phyloP scores from a whole-genome alignment of 225 moss, liverwort and hornwort genomes.

The Bryoerythrophyllum caledonicum region DNA sequence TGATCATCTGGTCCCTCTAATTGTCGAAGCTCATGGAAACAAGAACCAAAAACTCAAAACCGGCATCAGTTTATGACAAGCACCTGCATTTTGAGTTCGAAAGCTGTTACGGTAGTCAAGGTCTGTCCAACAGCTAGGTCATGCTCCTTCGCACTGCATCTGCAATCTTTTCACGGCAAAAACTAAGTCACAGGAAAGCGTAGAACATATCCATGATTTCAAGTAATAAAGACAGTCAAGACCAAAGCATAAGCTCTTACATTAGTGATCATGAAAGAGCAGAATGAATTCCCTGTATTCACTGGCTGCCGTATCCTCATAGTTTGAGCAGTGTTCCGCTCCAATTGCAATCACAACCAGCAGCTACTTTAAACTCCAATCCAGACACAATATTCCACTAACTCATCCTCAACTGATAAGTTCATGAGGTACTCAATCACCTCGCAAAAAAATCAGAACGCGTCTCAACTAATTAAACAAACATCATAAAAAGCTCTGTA shows the following conservation, averaged over 20 bases:
- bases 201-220: not conserved
- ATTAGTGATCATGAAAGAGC: not conserved
- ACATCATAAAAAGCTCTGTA: not conserved
- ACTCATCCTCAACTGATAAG: too few relatives aligned
- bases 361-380: too few relatives aligned
- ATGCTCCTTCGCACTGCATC: too few relatives aligned
- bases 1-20: too few relatives aligned
- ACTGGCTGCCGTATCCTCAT: not conserved
- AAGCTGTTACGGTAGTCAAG: not conserved
- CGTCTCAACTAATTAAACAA: not conserved
- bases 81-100: constrained; percentile 37
- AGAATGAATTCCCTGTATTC: not conserved
- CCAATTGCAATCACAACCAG: not conserved
- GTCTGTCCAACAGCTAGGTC: not conserved
- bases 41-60: not conserved
- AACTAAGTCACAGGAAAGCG: too few relatives aligned
- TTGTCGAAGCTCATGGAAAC: not conserved
- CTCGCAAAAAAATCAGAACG: too few relatives aligned
- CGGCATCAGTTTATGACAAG: not conserved
- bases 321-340: not conserved
- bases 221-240: not conserved
- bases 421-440: too few relatives aligned
- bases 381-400: too few relatives aligned
- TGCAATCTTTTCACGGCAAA: too few relatives aligned
- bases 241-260: not conserved